Evolutionary conservation across 495 filamentous ascomycete species (phyloP).

Genomic region (Evernia prunastri): DNA sequence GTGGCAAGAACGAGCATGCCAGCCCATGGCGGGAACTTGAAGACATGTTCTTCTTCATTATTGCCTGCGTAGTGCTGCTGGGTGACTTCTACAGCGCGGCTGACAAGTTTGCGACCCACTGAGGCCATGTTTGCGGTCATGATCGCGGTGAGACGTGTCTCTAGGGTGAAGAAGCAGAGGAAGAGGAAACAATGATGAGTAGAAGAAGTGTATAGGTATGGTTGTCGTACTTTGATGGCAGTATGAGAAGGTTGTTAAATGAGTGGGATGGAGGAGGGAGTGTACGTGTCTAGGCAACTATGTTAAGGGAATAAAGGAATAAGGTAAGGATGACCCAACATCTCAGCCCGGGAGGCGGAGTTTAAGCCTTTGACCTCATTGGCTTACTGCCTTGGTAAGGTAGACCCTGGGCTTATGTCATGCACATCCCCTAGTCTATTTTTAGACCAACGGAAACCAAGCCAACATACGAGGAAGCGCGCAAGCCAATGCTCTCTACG

Average conservation of each 20-base stretch:
- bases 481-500: no score
- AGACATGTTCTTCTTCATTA: slow-evolving; percentile 12
- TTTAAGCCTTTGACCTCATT: no score
- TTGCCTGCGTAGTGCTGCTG: slow-evolving; percentile 18
- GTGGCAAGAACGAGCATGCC: slow-evolving; percentile 23
- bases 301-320: no score
- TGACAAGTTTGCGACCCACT: slow-evolving; percentile 26
- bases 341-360: no score
- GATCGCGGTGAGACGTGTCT: not conserved
- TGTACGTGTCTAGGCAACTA: not conserved
- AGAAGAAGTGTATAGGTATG: not conserved
- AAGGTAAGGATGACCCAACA: no score
- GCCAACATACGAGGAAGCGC: no score
- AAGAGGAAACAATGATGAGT: not conserved
- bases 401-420: no score
- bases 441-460: not conserved
- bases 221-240: not conserved
- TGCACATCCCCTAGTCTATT: not conserved
- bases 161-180: not conserved
- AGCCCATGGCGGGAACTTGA: slow-evolving; percentile 6
- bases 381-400: no score
- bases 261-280: not conserved
- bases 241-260: not conserved
- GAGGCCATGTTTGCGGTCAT: slow-evolving; percentile 25
- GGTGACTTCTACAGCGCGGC: slow-evolving; percentile 24